A percentile compares a stretch with the other conserved stretches of the same genome.
Evolutionary conservation across 495 filamentous ascomycete species (phyloP).

Genomic region (Evernia prunastri): DNA sequence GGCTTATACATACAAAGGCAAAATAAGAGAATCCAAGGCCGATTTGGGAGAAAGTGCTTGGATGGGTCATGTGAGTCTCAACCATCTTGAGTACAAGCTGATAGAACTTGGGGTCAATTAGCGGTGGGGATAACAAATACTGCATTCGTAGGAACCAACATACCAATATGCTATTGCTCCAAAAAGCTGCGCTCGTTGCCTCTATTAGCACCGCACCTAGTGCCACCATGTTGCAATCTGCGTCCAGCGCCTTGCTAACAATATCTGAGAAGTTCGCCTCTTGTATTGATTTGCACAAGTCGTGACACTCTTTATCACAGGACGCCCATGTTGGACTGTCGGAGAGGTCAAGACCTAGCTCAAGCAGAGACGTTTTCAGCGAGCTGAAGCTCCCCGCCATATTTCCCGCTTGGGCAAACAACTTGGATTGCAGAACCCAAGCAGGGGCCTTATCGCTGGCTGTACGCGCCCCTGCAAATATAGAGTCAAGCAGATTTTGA

Average conservation of each 20-base stretch:
- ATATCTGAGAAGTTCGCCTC: constrained; percentile 51
- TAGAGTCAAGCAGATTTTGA: constrained; percentile 53
- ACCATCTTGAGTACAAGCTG: constrained; percentile 66
- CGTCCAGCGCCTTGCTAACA: constrained; percentile 43
- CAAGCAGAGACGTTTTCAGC: constrained; percentile 59
- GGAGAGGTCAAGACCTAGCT: constrained; percentile 59
- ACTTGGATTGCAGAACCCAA: constrained; percentile 69
- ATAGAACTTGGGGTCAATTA: constrained; percentile 56
- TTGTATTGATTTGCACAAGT: constrained; percentile 52
- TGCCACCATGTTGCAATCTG: constrained; percentile 52
- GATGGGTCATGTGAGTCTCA: constrained; percentile 54
- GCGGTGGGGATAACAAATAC: background rate
- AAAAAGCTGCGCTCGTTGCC: constrained; percentile 73
- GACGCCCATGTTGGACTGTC: constrained; percentile 61
- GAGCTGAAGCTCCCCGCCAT: constrained; percentile 58
- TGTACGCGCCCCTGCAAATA: constrained; percentile 59
- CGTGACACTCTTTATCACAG: constrained; percentile 65
- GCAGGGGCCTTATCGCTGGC: constrained; percentile 70
- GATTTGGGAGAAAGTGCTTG: constrained; percentile 63
- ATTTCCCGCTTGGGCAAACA: constrained; percentile 67
- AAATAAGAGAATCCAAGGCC: constrained; percentile 71
- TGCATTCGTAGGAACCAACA: background rate
- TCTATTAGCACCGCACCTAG: constrained; percentile 71
- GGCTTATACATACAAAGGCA: constrained; percentile 61
- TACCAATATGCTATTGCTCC: constrained; percentile 52